Evolutionary conservation across 495 filamentous ascomycete genomes (phyloP), one percentile per base, ranked within the genome.

Genomic region (Xylona heveae): DNA sequence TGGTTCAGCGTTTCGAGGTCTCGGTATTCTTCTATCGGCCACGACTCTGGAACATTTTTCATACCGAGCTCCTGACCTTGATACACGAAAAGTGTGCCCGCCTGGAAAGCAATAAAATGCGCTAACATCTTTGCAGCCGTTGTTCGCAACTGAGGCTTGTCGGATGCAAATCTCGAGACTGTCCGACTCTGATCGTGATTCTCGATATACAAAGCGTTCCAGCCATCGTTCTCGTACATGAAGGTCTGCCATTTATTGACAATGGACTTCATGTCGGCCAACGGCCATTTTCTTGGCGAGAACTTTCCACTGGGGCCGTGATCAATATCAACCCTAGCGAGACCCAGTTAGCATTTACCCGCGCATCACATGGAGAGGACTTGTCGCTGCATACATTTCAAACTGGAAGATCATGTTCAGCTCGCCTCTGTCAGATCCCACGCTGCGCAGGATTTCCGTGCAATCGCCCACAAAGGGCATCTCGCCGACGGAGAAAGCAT

Each of bases 61-160:
- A 80, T 79, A 1, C 74, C 78, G n/a, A 83, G 48, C 40, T 84
- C 77, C 41, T 84, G 73, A 6, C 78, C 78, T 40, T 83, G 74
- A 38, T 77, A 81, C 3, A 81, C 43, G 44, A 76, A 83, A 1
- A 75, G 56, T 0, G 76, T 79, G 1, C 78, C 78, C 2, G 62
- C 63, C 37, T 74, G 48, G 16, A 71, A 44, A 3, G 56, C 54
- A 41, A 74, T 47, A 42, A 68, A 56, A 12, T 71, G 55, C 0
- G 70, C 66, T 24, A 82, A 46, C 53, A 75, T 61, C 49, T 81
- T 81, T 0, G 66, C 64, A 0, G 60, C 53, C 3, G 50, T 30
- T 14, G 48, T 38, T 15, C 67, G 55, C 21, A 51, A 40, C 31
- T 61, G 48, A 2, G 63, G 60, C 2, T 51, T 50, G 2, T 54